Evolutionary conservation across 768 basidiomycete genomes (phyloP).

Genomic region (Suillus brevipes): DNA sequence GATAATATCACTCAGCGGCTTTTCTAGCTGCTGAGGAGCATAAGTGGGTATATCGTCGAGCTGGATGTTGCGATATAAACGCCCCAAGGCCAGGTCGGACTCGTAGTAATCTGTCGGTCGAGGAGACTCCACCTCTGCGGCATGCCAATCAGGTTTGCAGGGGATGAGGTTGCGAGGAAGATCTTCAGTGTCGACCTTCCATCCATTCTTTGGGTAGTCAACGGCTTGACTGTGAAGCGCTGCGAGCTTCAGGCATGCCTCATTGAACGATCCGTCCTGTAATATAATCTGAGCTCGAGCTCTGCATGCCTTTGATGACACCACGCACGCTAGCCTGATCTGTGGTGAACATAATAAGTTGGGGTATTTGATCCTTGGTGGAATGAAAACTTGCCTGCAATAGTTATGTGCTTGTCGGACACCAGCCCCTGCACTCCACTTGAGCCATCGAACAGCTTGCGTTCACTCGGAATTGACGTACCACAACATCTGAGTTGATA

Average conservation of each 20-base stretch:
- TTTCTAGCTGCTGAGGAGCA: constrained; percentile 10
- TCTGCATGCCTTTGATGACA: not conserved
- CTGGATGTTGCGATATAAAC: constrained; percentile 63
- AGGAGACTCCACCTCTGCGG: constrained; percentile 53
- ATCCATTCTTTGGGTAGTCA: constrained; percentile 80
- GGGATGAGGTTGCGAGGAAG: constrained; percentile 59
- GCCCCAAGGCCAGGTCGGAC: constrained; percentile 69
- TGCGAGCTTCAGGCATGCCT: constrained; percentile 57
- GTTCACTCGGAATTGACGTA: constrained; percentile 29
- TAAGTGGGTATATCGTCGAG: constrained; percentile 38
- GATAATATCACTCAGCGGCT: constrained; percentile 35
- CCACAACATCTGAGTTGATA: constrained; percentile 79
- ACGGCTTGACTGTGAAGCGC: constrained; percentile 63
- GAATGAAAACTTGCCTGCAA: constrained; percentile 53
- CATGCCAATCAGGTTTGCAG: constrained; percentile 81
- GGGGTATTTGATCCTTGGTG: not conserved
- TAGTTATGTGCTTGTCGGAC: constrained; percentile 64
- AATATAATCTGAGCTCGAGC: not conserved
- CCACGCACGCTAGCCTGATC: constrained; percentile 67
- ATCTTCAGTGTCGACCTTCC: constrained; percentile 53
- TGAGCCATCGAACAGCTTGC: not conserved
- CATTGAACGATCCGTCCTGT: constrained; percentile 64
- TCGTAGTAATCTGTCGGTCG: constrained; percentile 67
- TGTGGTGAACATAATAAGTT: constrained; percentile 26
- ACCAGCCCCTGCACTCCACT: constrained; percentile 55